These are phyloP conservation scores for Collybiopsis luxurians DNA, from an alignment of 768 basidiomycete species.

Conservation along the genomic window DNA sequence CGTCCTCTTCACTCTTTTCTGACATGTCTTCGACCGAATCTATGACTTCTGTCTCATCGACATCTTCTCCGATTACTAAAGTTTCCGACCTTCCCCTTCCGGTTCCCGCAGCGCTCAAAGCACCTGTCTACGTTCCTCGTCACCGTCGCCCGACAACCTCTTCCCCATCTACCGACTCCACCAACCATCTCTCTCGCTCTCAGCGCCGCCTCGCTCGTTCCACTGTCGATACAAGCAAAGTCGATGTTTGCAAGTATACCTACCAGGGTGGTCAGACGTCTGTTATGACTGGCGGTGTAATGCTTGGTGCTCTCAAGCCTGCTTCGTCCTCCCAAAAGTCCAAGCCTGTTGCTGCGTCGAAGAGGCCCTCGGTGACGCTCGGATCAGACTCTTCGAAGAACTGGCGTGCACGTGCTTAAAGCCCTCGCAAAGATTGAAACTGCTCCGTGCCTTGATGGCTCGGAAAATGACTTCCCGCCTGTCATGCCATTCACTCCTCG, in stretches of 20 bases:
- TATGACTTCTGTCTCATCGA: conserved; percentile 4
- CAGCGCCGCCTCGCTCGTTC: conserved; percentile 1
- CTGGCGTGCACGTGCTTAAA: not conserved
- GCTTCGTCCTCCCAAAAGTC: not conserved
- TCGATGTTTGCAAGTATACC: not conserved
- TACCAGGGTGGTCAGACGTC: conserved; percentile 7
- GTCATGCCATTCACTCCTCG: no score
- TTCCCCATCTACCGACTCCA: not conserved
- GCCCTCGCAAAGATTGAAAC: not conserved
- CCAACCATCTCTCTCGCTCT: not conserved
- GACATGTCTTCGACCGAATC: conserved; percentile 1
- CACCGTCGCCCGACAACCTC: not conserved
- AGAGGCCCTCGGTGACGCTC: not conserved
- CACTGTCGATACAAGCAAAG: conserved; percentile 1
- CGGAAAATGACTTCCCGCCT: not conserved
- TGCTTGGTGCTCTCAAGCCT: conserved; percentile 5
- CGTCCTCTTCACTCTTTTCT: conserved; percentile 3
- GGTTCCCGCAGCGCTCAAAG: not conserved
- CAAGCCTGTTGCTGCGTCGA: not conserved
- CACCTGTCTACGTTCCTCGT: not conserved
- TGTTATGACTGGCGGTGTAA: conserved; percentile 7
- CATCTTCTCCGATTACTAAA: not conserved
- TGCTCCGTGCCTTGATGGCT: not conserved
- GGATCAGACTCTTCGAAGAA: not conserved
- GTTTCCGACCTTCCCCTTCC: not conserved